Evolutionary conservation across 2,329 filamentous ascomycete genomes (phyloP), one percentile per base, ranked within the genome.

Genomic region (Pezizomycotina sp.): DNA sequence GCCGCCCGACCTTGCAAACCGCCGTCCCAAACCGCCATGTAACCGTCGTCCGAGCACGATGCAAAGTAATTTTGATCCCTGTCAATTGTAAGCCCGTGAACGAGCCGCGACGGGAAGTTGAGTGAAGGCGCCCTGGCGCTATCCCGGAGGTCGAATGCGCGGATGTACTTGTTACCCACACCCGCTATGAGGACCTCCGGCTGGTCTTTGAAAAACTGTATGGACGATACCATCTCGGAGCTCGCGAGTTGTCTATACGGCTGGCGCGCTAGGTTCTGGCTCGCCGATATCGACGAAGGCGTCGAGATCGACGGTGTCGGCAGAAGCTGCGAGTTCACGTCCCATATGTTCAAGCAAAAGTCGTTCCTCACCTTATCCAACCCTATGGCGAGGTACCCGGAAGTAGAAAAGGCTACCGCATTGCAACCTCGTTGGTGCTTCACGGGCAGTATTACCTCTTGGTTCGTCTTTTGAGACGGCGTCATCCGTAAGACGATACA

Each of bases 21-120:
- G 30, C 5, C 48, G 38, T 52, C 50, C 50, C 50, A 52, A 3
- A 52, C 46, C 4, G 46, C 43, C 27, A 52, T 46, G 5, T 45
- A 35, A 9, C 47, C 43, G 24, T 52, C 50, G 3, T 51, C 50
- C 3, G 76, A 75, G 9, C 78, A 81, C 1, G 80, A 84, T 1
- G 80, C 74, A 58, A 89, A 86, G 56, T 83, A 86, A 49, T 89
- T 83, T 47, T 76, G 71, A 49, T 91, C 77, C 14, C 72, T 63
- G 58, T 89, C 79, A 42, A 89, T 79, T 10, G 78, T 69, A 36
- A 89, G 58, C 31, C 66, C 67, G 47, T 67, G 62, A 5, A 67
- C 63, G 45, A 65, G 60, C 4, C 61, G 59, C 2, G 64, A 65
- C 1, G 59, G 54, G 21, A 60, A 60, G 31, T 64, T 61, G 21